Conservation (phyloP, 495 filamentous ascomycete species). For the Symbiotaphrina buchneri region DNA sequence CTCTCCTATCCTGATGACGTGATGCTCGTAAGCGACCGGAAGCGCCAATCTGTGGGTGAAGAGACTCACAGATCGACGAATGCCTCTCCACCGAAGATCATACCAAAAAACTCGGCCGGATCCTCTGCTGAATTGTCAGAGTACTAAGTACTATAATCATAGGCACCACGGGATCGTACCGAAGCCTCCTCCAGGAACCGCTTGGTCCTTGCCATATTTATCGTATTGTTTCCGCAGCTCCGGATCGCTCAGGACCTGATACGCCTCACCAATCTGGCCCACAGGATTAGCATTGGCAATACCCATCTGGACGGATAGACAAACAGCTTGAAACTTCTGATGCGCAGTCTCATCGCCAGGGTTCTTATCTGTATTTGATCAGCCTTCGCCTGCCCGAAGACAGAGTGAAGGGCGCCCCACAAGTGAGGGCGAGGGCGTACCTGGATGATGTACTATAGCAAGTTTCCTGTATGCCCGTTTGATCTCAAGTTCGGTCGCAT, state of each 20-base stretch:
- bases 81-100: slow-evolving; percentile 94
- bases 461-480: slow-evolving; percentile 99
- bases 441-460: slow-evolving; percentile 61
- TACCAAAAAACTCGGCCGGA: slow-evolving; percentile 92
- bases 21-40: slow-evolving; percentile 4
- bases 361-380: slow-evolving; percentile 58
- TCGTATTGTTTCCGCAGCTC: slow-evolving; percentile 83
- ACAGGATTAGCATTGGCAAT: slow-evolving; percentile 2
- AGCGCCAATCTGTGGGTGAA: slow-evolving; percentile 18
- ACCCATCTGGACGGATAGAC: slow-evolving; percentile 7
- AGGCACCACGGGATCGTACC: slow-evolving; percentile 19
- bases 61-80: slow-evolving; percentile 37
- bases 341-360: slow-evolving; percentile 90
- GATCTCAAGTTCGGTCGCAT: slow-evolving; percentile 85
- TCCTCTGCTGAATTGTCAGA: slow-evolving; percentile 35
- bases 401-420: neutral
- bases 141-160: neutral
- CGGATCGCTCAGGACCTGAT: slow-evolving; percentile 81
- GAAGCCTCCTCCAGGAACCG: slow-evolving; percentile 73
- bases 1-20: slow-evolving; percentile 41
- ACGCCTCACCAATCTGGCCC: slow-evolving; percentile 71
- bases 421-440: no score
- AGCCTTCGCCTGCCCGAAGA: neutral
- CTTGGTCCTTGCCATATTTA: slow-evolving; percentile 84
- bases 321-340: slow-evolving; percentile 68